Evolutionary conservation across 164 flowering plant genomes (phyloP).

Genomic region (Berberis vulgaris): DNA sequence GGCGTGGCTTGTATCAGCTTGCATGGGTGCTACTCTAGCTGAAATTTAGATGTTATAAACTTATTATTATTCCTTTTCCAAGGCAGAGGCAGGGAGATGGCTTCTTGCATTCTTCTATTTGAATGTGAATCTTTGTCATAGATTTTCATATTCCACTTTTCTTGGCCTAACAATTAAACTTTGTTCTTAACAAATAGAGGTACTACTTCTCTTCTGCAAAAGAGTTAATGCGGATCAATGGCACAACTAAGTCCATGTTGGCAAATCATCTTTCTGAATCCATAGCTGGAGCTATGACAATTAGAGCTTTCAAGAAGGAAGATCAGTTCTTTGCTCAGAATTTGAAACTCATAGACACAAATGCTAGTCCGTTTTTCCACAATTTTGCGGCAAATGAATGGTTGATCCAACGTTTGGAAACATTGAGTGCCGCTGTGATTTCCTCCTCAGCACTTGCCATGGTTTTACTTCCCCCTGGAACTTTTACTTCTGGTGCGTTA

Average conservation of each 20-base stretch:
- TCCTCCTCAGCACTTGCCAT: conserved; percentile 60
- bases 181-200: conserved; percentile 25
- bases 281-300: conserved; percentile 61
- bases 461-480: conserved; percentile 45
- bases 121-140: too few relatives aligned
- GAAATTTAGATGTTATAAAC: too few relatives aligned
- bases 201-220: conserved; percentile 66
- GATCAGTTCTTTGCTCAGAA: conserved; percentile 42
- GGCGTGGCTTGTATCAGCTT: too few relatives aligned
- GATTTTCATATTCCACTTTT: too few relatives aligned
- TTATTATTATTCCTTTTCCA: too few relatives aligned
- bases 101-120: too few relatives aligned
- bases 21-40: too few relatives aligned
- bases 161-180: background rate
- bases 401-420: conserved; percentile 71
- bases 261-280: conserved; percentile 60
- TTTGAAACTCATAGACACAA: conserved; percentile 44
- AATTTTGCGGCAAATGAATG: conserved; percentile 73
- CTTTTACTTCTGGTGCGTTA: conserved; percentile 48
- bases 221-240: conserved; percentile 69
- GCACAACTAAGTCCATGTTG: conserved; percentile 52
- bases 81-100: too few relatives aligned
- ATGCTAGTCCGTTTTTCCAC: conserved; percentile 67
- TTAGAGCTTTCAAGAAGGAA: conserved; percentile 61
- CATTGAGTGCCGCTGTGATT: conserved; percentile 49